Conservation (phyloP, 495 filamentous ascomycete species). For the Aspergillus funiculosus region DNA sequence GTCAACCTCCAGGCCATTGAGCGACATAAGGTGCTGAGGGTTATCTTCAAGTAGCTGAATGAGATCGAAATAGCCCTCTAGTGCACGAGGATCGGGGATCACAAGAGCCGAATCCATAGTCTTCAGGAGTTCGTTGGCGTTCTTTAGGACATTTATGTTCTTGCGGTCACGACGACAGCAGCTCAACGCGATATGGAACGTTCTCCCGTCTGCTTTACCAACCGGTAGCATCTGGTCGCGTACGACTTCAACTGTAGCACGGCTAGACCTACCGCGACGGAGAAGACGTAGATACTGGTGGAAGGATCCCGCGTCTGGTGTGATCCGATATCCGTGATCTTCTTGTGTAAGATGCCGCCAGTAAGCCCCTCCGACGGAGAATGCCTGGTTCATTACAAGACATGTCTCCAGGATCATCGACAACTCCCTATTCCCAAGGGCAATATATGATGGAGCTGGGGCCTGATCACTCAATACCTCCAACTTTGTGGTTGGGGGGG, state of each 20-base stretch:
- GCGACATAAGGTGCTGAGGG: conserved; percentile 28
- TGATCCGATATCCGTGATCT: conserved; percentile 39
- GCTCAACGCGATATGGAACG: conserved; percentile 66
- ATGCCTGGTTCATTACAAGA: conserved; percentile 26
- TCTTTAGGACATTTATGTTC: conserved; percentile 54
- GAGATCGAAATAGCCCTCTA: conserved; percentile 29
- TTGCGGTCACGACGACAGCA: conserved; percentile 63
- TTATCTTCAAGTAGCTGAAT: conserved; percentile 22
- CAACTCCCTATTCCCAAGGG: conserved; percentile 61
- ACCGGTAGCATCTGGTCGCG: conserved; percentile 37
- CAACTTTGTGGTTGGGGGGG: background rate
- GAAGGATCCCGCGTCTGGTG: conserved; percentile 65
- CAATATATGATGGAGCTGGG: conserved; percentile 23
- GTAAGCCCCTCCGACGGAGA: conserved; percentile 50
- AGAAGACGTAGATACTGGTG: conserved; percentile 62
- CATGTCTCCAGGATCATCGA: conserved; percentile 62
- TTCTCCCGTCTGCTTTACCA: conserved; percentile 37
- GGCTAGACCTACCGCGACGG: conserved; percentile 55
- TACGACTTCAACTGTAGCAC: conserved; percentile 49
- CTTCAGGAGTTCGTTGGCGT: conserved; percentile 53
- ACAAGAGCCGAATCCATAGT: conserved; percentile 43
- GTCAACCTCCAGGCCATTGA: conserved; percentile 24
- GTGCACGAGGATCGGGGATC: conserved; percentile 32
- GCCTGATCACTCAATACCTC: background rate
- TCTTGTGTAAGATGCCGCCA: conserved; percentile 63